Percentiles rank a stretch among this genome's conserved stretches.
phyloP scores from a whole-genome alignment of 1,139 yeast species.

The Taphrina deformans region DNA sequence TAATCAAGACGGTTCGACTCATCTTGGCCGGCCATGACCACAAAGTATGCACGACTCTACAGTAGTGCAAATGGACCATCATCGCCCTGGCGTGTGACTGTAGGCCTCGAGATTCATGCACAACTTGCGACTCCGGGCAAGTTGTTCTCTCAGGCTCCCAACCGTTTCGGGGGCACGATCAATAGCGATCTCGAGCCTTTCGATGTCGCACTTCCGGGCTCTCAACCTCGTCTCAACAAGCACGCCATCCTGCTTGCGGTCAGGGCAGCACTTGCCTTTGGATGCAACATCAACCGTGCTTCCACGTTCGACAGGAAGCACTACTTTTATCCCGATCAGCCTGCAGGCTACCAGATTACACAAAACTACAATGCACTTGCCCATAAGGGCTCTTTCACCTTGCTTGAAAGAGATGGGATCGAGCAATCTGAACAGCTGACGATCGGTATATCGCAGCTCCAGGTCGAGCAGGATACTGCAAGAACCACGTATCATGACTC shows the following conservation, averaged over 20 bases:
- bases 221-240: slow-evolving; percentile 79
- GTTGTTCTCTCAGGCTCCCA: slow-evolving; percentile 43
- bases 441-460: slow-evolving; percentile 48
- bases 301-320: slow-evolving; percentile 90
- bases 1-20: too few relatives aligned
- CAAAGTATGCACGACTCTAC: neutral
- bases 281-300: slow-evolving; percentile 56
- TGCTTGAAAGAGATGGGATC: slow-evolving; percentile 59
- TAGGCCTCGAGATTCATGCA: slow-evolving; percentile 41
- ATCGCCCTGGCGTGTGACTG: slow-evolving; percentile 18
- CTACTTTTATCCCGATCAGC: slow-evolving; percentile 95
- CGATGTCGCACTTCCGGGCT: slow-evolving; percentile 88
- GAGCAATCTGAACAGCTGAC: slow-evolving; percentile 41
- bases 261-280: slow-evolving; percentile 69
- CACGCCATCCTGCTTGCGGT: slow-evolving; percentile 73
- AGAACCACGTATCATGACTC: slow-evolving; percentile 62
- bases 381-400: slow-evolving; percentile 57
- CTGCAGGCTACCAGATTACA: slow-evolving; percentile 92
- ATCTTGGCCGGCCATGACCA: neutral
- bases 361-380: slow-evolving; percentile 86
- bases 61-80: neutral
- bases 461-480: slow-evolving; percentile 65
- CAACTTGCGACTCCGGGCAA: slow-evolving; percentile 31
- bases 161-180: slow-evolving; percentile 55
- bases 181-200: slow-evolving; percentile 73